Evolutionary conservation across 208 protist species (phyloP).

Genomic region (Acanthamoeba royreba): DNA sequence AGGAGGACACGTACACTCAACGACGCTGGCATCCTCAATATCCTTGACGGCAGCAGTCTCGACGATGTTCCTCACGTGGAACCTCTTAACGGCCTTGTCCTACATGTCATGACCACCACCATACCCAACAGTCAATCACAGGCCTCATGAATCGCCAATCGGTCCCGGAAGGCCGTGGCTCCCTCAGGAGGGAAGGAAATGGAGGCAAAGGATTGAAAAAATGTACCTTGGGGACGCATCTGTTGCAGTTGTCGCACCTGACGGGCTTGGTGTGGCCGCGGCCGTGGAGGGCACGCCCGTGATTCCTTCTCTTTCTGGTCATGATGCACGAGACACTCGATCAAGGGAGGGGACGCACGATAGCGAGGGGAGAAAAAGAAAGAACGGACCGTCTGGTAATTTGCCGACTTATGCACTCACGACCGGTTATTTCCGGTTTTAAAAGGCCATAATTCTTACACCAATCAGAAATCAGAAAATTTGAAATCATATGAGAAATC

Average conservation of each 20-base stretch:
- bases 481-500: background rate
- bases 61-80: conserved; percentile 97
- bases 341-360: background rate
- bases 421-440: too few relatives aligned
- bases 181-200: too few relatives aligned
- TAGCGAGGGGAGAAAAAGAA: conserved; percentile 11
- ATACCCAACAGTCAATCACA: too few relatives aligned
- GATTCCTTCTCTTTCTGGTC: conserved; percentile 86
- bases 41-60: conserved; percentile 86
- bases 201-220: conserved; percentile 10
- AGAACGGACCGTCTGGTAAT: background rate
- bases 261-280: conserved; percentile 79
- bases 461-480: background rate
- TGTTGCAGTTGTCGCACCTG: conserved; percentile 85
- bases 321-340: conserved; percentile 60
- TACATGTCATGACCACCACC: conserved; percentile 72
- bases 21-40: conserved; percentile 94
- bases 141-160: too few relatives aligned
- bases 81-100: conserved; percentile 98
- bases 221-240: conserved; percentile 80
- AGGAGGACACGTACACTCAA: conserved; percentile 83
- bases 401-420: too few relatives aligned
- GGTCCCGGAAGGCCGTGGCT: too few relatives aligned
- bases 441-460: background rate
- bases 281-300: conserved; percentile 80